Evolutionary conservation across 495 filamentous ascomycete genomes (phyloP).

Genomic region (Neurospora cerealis): DNA sequence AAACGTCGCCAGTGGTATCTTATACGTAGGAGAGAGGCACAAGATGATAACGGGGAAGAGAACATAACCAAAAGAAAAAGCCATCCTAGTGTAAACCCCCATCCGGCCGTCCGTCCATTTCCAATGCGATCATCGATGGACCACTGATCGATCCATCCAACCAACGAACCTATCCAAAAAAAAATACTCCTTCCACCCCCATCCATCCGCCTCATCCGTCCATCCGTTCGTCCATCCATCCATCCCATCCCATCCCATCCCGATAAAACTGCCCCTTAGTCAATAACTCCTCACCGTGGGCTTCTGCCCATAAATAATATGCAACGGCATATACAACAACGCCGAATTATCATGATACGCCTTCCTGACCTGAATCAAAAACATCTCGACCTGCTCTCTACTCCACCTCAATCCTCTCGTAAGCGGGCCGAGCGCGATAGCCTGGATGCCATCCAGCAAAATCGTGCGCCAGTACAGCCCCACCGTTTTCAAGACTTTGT

Average conservation of each 20-base stretch:
- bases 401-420: constrained; percentile 45
- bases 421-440: constrained; percentile 52
- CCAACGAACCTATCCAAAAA: background rate
- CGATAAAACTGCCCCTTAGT: background rate
- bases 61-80: background rate
- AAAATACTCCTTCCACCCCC: background rate
- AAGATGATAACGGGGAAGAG: background rate
- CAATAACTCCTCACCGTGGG: constrained; percentile 11
- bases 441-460: constrained; percentile 48
- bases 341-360: constrained; percentile 34
- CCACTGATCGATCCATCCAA: background rate
- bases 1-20: background rate
- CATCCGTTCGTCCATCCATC: background rate
- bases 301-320: constrained; percentile 42
- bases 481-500: constrained; percentile 52
- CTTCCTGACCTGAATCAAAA: constrained; percentile 34
- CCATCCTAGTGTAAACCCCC: background rate
- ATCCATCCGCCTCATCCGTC: background rate
- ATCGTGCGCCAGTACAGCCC: constrained; percentile 50
- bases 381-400: constrained; percentile 36
- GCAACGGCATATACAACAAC: constrained; percentile 41
- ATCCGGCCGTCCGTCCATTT: background rate
- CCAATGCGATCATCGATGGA: background rate
- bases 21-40: background rate
- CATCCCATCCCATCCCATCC: background rate